Evolutionary conservation across 148 eudicot species (phyloP), one percentile per base, ranked within the genome.

Genomic region (Oxyria digyna): DNA sequence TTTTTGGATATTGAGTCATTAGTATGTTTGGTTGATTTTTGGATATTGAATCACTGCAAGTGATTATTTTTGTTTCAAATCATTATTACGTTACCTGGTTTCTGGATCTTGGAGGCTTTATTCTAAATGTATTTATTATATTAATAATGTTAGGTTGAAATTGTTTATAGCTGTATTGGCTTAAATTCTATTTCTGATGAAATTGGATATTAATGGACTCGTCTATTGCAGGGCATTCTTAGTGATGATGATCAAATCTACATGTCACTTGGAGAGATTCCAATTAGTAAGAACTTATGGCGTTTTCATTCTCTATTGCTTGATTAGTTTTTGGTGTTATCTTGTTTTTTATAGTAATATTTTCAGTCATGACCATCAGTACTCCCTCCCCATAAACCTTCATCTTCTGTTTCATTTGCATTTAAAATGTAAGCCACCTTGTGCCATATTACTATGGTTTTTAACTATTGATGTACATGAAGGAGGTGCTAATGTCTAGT

Each of bases 191-290:
- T 31, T 63, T 63, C n/a, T 17, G 13, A 31, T 63, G 9, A 8
- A 29, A 66, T 6, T 66, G 9, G 13, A 9, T 10, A 37, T n/a
- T 66, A 18, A 37, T 66, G 69, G 29, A 9, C 46, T 1, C 20
- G 38, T n/a, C 38, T 15, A 66, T 77, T 81, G 81, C 90, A 92
- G 96, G 96, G 76, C n/a, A 85, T 89, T 62, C 91, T 91, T 70
- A 85, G 80, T 57, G 96, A 91, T 67, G 97, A 91, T 69, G 96
- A 91, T 68, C 81, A 91, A 69, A 87, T 91, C 73, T 87, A 91
- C 74, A 92, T 86, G 98, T 84, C 96, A 62, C 74, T 89, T 72
- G 98, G 87, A 74, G 97, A 90, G 77, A 90, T 94, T 76, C 99
- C 97, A 79, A 72, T 91, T 82, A 88, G 97, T 94, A 90, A 77